Percentiles rank a stretch among this genome's conserved stretches.
These are phyloP conservation scores for Fistulifera pelliculosa DNA, from an alignment of 108 stramenopile genomes.

Conservation along the genomic window DNA sequence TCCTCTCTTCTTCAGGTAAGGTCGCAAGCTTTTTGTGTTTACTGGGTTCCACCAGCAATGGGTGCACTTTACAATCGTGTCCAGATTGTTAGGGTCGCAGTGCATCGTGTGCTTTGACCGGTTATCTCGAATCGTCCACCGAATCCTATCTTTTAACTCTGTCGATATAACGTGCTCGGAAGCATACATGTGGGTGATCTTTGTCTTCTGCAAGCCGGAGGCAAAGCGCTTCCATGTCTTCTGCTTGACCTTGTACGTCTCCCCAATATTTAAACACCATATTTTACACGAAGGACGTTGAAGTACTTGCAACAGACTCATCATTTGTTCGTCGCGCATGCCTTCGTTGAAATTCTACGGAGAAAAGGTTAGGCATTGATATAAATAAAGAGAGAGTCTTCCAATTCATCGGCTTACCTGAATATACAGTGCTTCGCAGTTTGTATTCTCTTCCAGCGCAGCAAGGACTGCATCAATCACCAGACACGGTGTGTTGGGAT, in stretches of 20 bases:
- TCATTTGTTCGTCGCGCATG: constrained; percentile 80
- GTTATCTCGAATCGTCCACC: constrained; percentile 77
- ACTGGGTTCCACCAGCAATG: constrained; percentile 97
- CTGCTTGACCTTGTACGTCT: constrained; percentile 77
- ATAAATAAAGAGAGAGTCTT: background rate
- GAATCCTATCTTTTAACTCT: constrained; percentile 73
- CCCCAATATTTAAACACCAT: constrained; percentile 92
- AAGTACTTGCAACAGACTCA: constrained; percentile 70
- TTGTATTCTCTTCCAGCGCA: constrained; percentile 82
- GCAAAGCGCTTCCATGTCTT: constrained; percentile 82
- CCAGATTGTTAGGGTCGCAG: constrained; percentile 74
- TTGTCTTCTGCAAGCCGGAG: constrained; percentile 66
- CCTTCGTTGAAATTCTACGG: constrained; percentile 81
- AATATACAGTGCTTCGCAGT: constrained; percentile 87
- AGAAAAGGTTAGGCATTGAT: background rate
- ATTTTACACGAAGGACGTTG: constrained; percentile 72
- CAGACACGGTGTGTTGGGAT: constrained; percentile 68
- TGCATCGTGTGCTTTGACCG: constrained; percentile 85
- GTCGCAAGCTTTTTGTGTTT: constrained; percentile 73
- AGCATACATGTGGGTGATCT: constrained; percentile 91
- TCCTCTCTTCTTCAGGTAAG: constrained; percentile 67
- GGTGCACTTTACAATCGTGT: constrained; percentile 82
- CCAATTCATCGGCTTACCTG: constrained; percentile 45
- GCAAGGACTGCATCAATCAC: constrained; percentile 81
- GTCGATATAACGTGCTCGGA: constrained; percentile 85